A percentile compares a stretch with the other conserved stretches of the same genome.
phyloP scores from a whole-genome alignment of 108 stramenopile genomes.

The Skeletonema menzelii region DNA sequence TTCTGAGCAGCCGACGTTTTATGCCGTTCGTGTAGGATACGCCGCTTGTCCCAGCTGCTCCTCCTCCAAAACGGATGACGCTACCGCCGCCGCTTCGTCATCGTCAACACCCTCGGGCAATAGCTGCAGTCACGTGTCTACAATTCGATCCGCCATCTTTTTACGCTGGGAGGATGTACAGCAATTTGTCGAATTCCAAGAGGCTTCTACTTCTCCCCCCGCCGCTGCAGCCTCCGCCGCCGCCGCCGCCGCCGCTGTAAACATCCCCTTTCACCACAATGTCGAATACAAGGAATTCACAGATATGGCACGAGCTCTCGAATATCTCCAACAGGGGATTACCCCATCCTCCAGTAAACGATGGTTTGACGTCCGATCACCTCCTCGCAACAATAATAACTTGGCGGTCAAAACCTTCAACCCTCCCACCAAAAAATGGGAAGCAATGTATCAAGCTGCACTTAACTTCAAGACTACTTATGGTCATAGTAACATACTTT shows the following conservation, averaged over 20 bases:
- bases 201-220: too few relatives aligned
- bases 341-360: not conserved
- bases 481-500: slow-evolving; percentile 8
- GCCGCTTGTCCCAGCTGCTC: slow-evolving; percentile 8
- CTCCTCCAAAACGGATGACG: not conserved
- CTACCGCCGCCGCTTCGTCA: not conserved
- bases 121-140: not conserved
- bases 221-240: not conserved
- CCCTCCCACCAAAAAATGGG: slow-evolving; percentile 40
- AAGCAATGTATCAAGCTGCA: slow-evolving; percentile 25
- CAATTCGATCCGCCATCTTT: slow-evolving; percentile 31
- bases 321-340: slow-evolving; percentile 3
- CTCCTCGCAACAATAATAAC: not conserved
- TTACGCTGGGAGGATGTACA: slow-evolving; percentile 28
- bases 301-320: slow-evolving; percentile 1
- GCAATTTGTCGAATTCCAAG: slow-evolving; percentile 24
- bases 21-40: slow-evolving; percentile 30
- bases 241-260: not conserved
- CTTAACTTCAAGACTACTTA: slow-evolving; percentile 10
- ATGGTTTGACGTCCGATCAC: not conserved
- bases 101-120: not conserved
- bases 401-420: not conserved
- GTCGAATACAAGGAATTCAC: slow-evolving; percentile 24
- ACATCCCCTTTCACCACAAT: slow-evolving; percentile 28
- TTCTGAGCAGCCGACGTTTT: not conserved